Percentiles rank a stretch among this genome's conserved stretches.
phyloP scores from a whole-genome alignment of 306 rosid genomes.

The Arachis hypogaea region DNA sequence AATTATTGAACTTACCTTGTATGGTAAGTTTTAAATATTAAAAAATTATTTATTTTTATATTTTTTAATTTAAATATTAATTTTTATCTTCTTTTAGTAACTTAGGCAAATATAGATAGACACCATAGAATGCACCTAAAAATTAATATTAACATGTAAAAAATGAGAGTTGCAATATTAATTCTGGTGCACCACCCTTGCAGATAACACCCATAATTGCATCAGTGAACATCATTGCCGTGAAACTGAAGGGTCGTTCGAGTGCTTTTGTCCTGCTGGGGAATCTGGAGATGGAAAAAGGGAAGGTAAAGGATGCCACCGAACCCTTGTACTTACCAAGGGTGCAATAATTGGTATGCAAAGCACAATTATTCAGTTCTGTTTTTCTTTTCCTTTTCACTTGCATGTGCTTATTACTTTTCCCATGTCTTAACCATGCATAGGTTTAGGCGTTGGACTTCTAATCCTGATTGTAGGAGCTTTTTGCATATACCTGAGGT shows the following conservation, averaged over 20 bases:
- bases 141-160: too few species aligned
- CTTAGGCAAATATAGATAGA: too few species aligned
- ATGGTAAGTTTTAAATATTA: too few species aligned
- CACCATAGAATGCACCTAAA: too few species aligned
- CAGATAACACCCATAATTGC: not conserved
- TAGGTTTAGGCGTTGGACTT: conserved; percentile 3
- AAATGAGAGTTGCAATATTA: too few species aligned
- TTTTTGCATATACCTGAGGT: conserved; percentile 9
- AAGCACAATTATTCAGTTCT: not conserved
- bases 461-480: not conserved
- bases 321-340: not conserved
- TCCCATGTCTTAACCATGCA: not conserved
- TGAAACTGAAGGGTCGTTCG: not conserved
- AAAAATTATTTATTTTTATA: too few species aligned
- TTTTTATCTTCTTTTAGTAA: too few species aligned
- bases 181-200: too few species aligned
- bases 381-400: not conserved
- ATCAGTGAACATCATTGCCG: not conserved
- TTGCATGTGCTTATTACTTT: not conserved
- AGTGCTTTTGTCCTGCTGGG: conserved; percentile 22
- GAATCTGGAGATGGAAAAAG: conserved; percentile 25
- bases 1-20: too few species aligned
- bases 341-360: not conserved
- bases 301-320: conserved; percentile 2
- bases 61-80: too few species aligned